These are phyloP conservation scores for Pseudisothecium myosuroides DNA, from an alignment of 225 moss, liverwort and hornwort genomes.

Conservation along the genomic window DNA sequence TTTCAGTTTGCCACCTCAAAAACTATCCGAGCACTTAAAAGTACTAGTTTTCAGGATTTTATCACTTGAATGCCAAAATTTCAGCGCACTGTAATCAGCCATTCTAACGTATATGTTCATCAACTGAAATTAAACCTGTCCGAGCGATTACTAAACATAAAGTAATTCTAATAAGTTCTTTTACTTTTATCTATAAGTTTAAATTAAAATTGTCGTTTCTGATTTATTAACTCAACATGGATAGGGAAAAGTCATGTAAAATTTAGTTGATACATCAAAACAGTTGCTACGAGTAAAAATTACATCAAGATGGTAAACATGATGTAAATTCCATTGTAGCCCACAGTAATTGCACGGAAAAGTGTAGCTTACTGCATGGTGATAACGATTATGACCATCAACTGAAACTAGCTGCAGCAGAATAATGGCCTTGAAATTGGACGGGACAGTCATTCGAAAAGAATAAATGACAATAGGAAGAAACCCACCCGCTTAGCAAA, in stretches of 20 bases:
- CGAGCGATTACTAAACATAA: neutral
- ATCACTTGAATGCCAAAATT: neutral
- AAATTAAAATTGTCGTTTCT: neutral
- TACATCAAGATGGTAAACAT: neutral
- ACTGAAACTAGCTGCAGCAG: neutral
- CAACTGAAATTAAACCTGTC: neutral
- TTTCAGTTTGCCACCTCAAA: neutral
- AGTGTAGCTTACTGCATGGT: neutral
- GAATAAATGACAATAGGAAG: neutral
- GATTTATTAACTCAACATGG: neutral
- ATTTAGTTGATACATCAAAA: neutral
- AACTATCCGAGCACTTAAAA: neutral
- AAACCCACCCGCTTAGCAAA: conserved; percentile 60
- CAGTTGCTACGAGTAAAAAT: neutral
- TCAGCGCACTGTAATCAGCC: neutral
- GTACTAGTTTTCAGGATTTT: neutral
- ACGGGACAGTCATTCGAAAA: neutral
- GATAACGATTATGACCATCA: neutral
- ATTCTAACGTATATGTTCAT: neutral
- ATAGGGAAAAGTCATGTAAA: neutral
- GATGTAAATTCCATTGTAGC: neutral
- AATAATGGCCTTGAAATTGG: neutral
- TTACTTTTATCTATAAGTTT: neutral
- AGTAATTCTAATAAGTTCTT: neutral
- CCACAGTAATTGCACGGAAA: neutral